A percentile compares a stretch with the other conserved stretches of the same genome.
phyloP scores from a whole-genome alignment of 257 asterid species.

The Solanum pennellii region DNA sequence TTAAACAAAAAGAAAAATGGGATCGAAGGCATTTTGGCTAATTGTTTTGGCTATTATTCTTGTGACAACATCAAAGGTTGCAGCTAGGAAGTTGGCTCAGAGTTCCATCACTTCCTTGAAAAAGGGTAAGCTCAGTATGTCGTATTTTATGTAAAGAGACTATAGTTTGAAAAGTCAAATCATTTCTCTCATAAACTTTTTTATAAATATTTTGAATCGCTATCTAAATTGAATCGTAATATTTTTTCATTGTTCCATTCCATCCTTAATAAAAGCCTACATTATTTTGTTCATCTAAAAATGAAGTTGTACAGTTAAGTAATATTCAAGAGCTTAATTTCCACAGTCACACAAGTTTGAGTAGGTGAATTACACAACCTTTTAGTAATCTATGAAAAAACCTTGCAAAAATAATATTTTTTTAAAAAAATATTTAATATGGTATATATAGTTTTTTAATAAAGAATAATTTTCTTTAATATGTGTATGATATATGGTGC shows the following conservation, averaged over 20 bases:
- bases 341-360: background rate
- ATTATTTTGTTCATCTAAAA: too few relatives aligned
- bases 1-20: background rate
- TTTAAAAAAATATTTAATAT: background rate
- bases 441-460: background rate
- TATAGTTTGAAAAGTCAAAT: background rate
- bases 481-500: background rate
- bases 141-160: background rate
- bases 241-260: background rate
- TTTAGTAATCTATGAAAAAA: background rate
- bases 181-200: background rate
- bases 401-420: background rate
- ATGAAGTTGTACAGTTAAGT: too few relatives aligned
- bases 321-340: too few relatives aligned
- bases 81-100: slow-evolving; percentile 8
- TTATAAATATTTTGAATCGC: background rate
- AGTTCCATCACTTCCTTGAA: background rate
- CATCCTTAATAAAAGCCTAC: background rate
- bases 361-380: background rate
- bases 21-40: background rate
- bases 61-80: background rate
- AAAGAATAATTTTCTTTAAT: too few relatives aligned
- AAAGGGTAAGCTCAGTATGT: background rate
- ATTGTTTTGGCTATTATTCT: background rate
- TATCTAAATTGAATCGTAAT: background rate